Evolutionary conservation across 148 eudicot genomes (phyloP).

Genomic region (Euryodendron excelsum): DNA sequence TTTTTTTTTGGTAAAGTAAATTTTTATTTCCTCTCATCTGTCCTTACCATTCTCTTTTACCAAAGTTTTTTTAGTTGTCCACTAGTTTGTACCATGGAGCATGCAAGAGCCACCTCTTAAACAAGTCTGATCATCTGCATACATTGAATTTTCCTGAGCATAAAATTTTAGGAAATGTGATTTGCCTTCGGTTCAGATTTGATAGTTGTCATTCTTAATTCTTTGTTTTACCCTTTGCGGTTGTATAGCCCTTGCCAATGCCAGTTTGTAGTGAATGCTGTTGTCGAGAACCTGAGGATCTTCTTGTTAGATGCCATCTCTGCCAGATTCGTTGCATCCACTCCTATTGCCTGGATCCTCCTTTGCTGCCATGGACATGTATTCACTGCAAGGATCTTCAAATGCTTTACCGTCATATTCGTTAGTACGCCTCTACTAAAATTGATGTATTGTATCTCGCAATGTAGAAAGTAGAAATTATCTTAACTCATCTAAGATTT

Average conservation of each 20-base stretch:
- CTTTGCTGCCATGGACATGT: constrained; percentile 78
- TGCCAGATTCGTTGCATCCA: constrained; percentile 67
- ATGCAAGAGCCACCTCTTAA: background rate
- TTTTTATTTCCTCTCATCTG: too few species aligned
- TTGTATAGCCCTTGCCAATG: constrained; percentile 26
- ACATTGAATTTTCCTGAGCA: background rate
- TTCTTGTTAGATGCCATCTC: constrained; percentile 45
- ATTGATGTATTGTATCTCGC: background rate
- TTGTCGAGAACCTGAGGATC: constrained; percentile 64
- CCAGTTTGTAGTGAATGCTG: constrained; percentile 56
- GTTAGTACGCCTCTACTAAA: constrained; percentile 1
- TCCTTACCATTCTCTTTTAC: background rate
- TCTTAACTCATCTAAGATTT: background rate
- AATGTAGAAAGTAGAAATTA: background rate
- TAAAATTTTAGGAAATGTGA: background rate
- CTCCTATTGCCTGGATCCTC: constrained; percentile 81
- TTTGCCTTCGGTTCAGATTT: background rate
- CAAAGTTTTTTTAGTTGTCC: background rate
- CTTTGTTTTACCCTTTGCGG: constrained; percentile 1
- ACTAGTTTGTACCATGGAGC: background rate
- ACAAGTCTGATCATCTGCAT: background rate
- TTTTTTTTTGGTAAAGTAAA: too few species aligned
- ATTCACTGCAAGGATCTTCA: constrained; percentile 62
- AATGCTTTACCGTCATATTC: constrained; percentile 32
- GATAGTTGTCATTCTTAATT: background rate